Base-by-base conservation (phyloP, 2,329 filamentous ascomycete genomes). In the Aurifilum marmelostoma region DNA sequence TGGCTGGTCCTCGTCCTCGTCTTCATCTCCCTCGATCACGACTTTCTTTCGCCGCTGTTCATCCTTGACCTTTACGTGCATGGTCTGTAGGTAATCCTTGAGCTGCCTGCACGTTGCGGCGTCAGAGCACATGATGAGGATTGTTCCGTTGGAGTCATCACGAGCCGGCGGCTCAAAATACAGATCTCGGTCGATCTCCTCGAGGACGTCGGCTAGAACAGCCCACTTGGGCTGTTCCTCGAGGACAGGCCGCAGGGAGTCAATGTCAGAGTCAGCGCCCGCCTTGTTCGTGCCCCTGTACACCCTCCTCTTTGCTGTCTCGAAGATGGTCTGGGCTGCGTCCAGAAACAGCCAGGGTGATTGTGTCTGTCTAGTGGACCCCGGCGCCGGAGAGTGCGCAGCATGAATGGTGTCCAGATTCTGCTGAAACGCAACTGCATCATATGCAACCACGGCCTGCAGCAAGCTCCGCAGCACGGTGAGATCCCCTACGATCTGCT, bases 271-370 rank as follows among this genome's bases (percentile, higher is more conserved):
- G 54, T 84, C 79, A 1, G 82, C 81, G 24, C 82, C 82, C 5
- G 85, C 81, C 63, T 85, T 88, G 39, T 89, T 86, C 66, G 83
- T 88, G 58, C 92, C 87, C 11, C 91, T 89, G 75, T 97, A 99
- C 6, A 97, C 95, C 73, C 96, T 87, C 67, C 90, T 88, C 77
- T 94, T 96, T 1, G 96, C 94, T 3, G 92, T 94, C 71, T 94
- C 92, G 73, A 99, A 98, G 16, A 99, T 93, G 21, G 92, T 94
- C 78, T 98, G 92, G 0, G 96, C 95, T 32, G 95, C 94, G 78
- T 98, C 96, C 6, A 98, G 86, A 74, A 97, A 98, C 41, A 99
- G 84, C 96, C 96, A 99, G 0, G 96, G 96, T 0, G 94, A 97
- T 75, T 97, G 93, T 43, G 91, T 94, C 76, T 97, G 92, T 72